Conservation (phyloP, 768 basidiomycete species). For the Megacollybia marginata region DNA sequence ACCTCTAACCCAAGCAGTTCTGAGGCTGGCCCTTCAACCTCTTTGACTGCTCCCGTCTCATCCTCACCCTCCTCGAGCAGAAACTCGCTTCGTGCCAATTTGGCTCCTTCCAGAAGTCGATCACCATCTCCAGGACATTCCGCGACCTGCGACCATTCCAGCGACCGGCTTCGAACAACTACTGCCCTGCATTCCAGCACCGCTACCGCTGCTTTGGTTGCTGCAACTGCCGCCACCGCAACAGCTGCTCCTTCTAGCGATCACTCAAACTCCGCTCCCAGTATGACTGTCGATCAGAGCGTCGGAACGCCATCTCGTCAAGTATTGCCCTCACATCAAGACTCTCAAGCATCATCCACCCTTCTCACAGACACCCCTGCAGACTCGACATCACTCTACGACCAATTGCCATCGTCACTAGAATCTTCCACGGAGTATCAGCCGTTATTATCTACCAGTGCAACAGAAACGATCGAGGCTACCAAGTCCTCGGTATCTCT, state of each 20-base stretch:
- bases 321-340: neutral
- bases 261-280: constrained; percentile 1
- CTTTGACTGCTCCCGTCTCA: constrained; percentile 19
- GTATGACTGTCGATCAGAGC: constrained; percentile 7
- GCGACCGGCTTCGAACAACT: constrained; percentile 20
- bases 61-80: constrained; percentile 15
- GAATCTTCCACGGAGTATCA: neutral
- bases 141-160: neutral
- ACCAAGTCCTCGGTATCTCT: too few species aligned
- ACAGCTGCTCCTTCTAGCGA: neutral
- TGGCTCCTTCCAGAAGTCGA: constrained; percentile 4
- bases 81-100: constrained; percentile 5
- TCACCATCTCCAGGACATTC: constrained; percentile 6
- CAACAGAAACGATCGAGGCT: too few species aligned
- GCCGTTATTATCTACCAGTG: neutral
- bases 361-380: neutral
- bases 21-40: constrained; percentile 17
- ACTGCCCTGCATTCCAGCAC: constrained; percentile 37
- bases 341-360: neutral
- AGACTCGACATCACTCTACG: neutral
- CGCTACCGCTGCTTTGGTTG: constrained; percentile 28
- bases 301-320: neutral
- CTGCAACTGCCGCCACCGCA: neutral
- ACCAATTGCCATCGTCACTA: neutral
- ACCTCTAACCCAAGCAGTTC: constrained; percentile 17